A percentile compares a stretch with the other conserved stretches of the same genome.
Evolutionary conservation across 257 asterid genomes (phyloP).

Genomic region (Solanum etuberosum): DNA sequence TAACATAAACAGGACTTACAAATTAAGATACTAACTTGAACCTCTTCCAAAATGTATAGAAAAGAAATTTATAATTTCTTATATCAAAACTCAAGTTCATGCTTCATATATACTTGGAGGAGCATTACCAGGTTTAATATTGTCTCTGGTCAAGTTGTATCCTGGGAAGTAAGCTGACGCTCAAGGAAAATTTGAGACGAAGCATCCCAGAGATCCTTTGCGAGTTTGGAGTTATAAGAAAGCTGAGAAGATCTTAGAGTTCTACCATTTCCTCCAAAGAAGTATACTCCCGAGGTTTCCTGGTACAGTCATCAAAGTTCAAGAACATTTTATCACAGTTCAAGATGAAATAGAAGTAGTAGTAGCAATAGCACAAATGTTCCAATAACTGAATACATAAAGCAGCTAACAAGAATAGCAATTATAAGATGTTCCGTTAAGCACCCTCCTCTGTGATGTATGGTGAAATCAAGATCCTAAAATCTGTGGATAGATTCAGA

Average conservation of each 20-base stretch:
- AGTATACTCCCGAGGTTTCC: slow-evolving; percentile 80
- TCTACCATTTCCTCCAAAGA: slow-evolving; percentile 69
- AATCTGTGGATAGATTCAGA: background rate
- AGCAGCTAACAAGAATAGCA: background rate
- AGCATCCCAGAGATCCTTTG: slow-evolving; percentile 60
- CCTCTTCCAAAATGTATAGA: background rate
- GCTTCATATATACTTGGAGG: background rate
- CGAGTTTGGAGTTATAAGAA: slow-evolving; percentile 46
- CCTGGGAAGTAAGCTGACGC: slow-evolving; percentile 18
- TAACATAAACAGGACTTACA: background rate
- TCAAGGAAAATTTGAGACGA: slow-evolving; percentile 50
- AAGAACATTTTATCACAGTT: background rate
- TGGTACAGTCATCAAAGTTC: slow-evolving; percentile 7
- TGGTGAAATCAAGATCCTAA: background rate
- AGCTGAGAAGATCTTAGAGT: slow-evolving; percentile 47
- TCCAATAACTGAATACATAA: background rate
- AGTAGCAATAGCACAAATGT: background rate
- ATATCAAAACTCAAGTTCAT: background rate
- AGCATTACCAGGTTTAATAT: background rate
- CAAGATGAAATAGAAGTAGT: background rate
- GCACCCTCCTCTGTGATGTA: background rate
- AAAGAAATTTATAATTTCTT: background rate
- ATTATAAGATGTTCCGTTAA: background rate
- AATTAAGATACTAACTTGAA: background rate
- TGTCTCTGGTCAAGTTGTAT: background rate